Base-by-base conservation (phyloP, 2,329 filamentous ascomycete genomes). In the Lojkania enalia region DNA sequence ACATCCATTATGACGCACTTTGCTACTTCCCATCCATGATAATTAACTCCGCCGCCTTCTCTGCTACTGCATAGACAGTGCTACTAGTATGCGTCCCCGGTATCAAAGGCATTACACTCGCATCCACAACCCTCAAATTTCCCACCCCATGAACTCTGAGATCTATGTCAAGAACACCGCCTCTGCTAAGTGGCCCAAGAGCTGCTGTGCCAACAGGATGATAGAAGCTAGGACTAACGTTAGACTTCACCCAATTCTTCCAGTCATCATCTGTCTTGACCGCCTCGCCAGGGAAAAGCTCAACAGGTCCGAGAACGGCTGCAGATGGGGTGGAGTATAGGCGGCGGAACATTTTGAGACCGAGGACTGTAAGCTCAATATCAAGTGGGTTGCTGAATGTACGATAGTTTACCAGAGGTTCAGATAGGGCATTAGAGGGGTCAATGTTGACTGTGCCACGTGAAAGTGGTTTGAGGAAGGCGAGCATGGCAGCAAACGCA, bases 131-230 rank as follows among this genome's bases (percentile, higher is more conserved):
- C 14, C 58, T 51, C 31, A 63, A 35, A 13, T 44, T 42, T 19
- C 35, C 13, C n/a, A 59, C 52, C 12, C 58, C 55, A 43, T 60
- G 54, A 13, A 63, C 58, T 15, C 14, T 46, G 41, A 63, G 36
- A 19, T 43, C 37, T 9, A 37, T 39, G 11, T 45, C 55, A 5
- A 63, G 53, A 2, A 62, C 58, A 16, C 60, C 60, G 2, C 59
- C 59, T 7, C 32, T 7, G n/a, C 46, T 45, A 15, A 31, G 35
- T n/a, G 52, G 51, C 21, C 54, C 37, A 50, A 61, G 49, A 1
- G 45, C 32, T 20, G 49, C 44, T 3, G 54, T 57, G 5, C 59
- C 58, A 3, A 45, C 42, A 14, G 57, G 52, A 38, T 62, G 58
- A 43, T 53, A 58, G 25, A 49, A 45, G 16, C 42, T 52, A 21